Evolutionary conservation across 1,284 basidiomycete species (phyloP).

Genomic region (Cryptococcus floricola): DNA sequence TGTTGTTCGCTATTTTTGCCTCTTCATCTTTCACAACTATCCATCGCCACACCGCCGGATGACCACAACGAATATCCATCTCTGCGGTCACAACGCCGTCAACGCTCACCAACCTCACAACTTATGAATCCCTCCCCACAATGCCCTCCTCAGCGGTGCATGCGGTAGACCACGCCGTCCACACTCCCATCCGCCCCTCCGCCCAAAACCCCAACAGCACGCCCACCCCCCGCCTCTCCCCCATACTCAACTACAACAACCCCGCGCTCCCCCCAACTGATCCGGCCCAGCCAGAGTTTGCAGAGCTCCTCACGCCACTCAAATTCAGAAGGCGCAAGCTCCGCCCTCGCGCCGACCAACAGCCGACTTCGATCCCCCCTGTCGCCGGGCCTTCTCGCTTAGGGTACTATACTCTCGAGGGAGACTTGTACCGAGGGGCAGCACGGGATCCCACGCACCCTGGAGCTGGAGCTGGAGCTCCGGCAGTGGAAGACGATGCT

Average conservation of each 20-base stretch:
- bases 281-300: slow-evolving; percentile 35
- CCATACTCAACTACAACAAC: slow-evolving; percentile 2
- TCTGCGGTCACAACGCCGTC: too few relatives aligned
- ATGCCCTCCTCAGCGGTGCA: too few relatives aligned
- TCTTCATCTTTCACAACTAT: too few relatives aligned
- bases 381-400: slow-evolving; percentile 31
- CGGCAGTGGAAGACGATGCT: slow-evolving; percentile 30
- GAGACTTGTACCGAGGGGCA: slow-evolving; percentile 45
- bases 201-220: not conserved
- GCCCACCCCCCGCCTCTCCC: slow-evolving; percentile 5
- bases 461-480: too few relatives aligned
- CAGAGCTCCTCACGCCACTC: slow-evolving; percentile 39
- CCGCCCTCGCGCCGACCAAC: slow-evolving; percentile 6
- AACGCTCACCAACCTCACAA: too few relatives aligned
- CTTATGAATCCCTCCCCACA: too few relatives aligned
- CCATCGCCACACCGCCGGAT: too few relatives aligned
- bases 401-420: slow-evolving; percentile 40
- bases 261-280: not conserved
- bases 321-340: slow-evolving; percentile 26
- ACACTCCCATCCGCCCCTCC: too few relatives aligned
- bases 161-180: too few relatives aligned
- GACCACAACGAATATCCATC: too few relatives aligned
- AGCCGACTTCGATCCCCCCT: slow-evolving; percentile 13
- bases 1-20: too few relatives aligned
- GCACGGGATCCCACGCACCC: slow-evolving; percentile 28